Conservation (phyloP, 495 filamentous ascomycete species). For the Neurospora tetraspora region DNA sequence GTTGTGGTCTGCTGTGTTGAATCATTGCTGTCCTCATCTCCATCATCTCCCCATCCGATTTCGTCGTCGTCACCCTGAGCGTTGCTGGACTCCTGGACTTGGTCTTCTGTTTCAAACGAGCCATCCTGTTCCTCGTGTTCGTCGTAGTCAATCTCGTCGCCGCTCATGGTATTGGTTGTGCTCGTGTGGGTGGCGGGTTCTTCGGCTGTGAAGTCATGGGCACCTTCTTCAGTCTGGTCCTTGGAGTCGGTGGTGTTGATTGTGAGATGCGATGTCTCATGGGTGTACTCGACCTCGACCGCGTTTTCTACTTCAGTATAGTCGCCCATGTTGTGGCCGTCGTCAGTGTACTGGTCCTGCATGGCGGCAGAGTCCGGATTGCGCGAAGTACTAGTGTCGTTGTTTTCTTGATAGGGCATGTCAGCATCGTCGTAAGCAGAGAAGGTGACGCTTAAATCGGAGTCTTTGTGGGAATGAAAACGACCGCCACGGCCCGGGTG, state of each 20-base stretch:
- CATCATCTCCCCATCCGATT: conserved; percentile 37
- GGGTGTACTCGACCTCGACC: background rate
- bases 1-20: conserved; percentile 1
- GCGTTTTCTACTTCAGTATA: background rate
- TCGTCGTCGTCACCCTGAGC: conserved; percentile 22
- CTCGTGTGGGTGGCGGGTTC: conserved; percentile 23
- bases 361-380: background rate
- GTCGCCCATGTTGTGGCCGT: background rate
- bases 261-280: conserved; percentile 1
- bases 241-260: conserved; percentile 6
- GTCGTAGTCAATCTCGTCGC: conserved; percentile 41
- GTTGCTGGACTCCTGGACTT: conserved; percentile 3
- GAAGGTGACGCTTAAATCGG: conserved; percentile 7
- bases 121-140: conserved; percentile 23
- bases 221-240: background rate
- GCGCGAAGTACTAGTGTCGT: conserved; percentile 9
- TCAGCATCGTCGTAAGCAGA: conserved; percentile 12
- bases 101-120: conserved; percentile 3
- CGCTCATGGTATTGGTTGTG: conserved; percentile 31
- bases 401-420: conserved; percentile 9
- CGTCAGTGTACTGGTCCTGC: conserved; percentile 4
- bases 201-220: background rate
- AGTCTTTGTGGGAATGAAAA: conserved; percentile 5
- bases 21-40: conserved; percentile 17
- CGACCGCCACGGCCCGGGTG: background rate